Evolutionary conservation across 768 basidiomycete species (phyloP), one percentile per base, ranked within the genome.

Genomic region (Collybia sp.): DNA sequence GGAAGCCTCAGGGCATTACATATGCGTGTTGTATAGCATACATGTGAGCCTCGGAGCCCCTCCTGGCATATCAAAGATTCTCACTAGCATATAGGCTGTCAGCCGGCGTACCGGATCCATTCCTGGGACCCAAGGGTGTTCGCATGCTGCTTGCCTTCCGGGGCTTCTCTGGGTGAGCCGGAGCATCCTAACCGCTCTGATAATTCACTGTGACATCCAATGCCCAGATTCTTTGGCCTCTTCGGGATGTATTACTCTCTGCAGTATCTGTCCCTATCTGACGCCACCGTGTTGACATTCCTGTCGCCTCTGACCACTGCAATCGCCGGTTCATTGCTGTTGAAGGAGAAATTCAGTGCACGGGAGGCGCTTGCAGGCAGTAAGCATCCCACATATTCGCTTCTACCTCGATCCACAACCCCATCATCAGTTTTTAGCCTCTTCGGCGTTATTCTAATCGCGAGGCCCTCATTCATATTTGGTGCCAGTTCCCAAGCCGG

Each of bases 61-160:
- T 17, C 8, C 41, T 17, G 11, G 39, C 9, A 2, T 16, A 16
- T 17, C 17, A 12, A 25, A 25, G 30, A 13, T 36, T 38, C 4
- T 11, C 11, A 16, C 12, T 8, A 19, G 13, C 30, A 17, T 69
- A 3, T 8, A 25, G 68, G 68, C 32, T 60, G 18, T 52, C 72
- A 67, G 73, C 59, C 51, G 51, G 65, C 17, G 60, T 72, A 5
- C 60, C 63, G 1, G 67, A 91, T 56, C 85, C 86, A 0, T 60
- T 82, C 25, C 54, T 83, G 0, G 89, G 88, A 1, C 89, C 88
- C 0, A 80, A 81, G 38, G 85, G 73, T 1, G 77, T 91, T 3
- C 71, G 88, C 30, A 46, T 66, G 4, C 61, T 87, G 6, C 66
- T 90, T 3, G 61, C 73, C 1, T 59, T 72, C 10, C 68, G 88